Evolutionary conservation across 192 early-diverging fungal species (phyloP).

Genomic region (Chytriomyces confervae): DNA sequence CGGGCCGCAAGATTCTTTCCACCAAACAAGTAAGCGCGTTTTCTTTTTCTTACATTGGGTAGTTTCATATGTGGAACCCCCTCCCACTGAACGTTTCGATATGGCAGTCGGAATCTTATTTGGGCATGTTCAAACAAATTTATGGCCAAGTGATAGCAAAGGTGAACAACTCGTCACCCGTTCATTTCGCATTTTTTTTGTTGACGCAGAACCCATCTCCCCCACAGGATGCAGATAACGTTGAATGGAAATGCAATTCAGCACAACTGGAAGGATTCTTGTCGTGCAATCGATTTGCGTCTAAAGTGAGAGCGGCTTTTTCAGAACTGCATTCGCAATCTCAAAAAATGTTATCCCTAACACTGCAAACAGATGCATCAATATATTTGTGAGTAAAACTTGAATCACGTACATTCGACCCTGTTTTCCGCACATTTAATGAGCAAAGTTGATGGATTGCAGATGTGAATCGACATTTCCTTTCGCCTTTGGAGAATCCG

Average conservation of each 20-base stretch:
- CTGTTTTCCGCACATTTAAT: not conserved
- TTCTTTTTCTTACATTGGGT: not conserved
- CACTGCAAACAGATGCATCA: conserved; percentile 53
- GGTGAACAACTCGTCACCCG: too few relatives aligned
- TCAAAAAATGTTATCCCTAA: not conserved
- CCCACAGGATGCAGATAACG: not conserved
- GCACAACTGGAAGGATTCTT: conserved; percentile 45
- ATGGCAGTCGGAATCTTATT: not conserved
- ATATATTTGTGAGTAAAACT: conserved; percentile 55
- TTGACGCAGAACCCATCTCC: too few relatives aligned
- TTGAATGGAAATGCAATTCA: not conserved
- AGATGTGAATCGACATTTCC: conserved; percentile 60
- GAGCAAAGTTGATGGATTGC: not conserved
- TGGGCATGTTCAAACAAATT: not conserved
- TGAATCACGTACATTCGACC: not conserved
- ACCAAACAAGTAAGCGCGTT: conserved; percentile 14
- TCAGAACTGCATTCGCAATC: not conserved
- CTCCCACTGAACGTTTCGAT: not conserved
- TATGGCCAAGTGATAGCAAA: too few relatives aligned
- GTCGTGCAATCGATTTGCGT: conserved; percentile 41
- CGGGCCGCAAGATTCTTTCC: conserved; percentile 2
- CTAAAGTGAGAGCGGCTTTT: conserved; percentile 41
- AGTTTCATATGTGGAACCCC: not conserved
- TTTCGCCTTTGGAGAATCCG: conserved; percentile 35
- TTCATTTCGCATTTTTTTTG: too few relatives aligned